Evolutionary conservation across 1,284 basidiomycete genomes (phyloP).

Genomic region (Tilletia indica): DNA sequence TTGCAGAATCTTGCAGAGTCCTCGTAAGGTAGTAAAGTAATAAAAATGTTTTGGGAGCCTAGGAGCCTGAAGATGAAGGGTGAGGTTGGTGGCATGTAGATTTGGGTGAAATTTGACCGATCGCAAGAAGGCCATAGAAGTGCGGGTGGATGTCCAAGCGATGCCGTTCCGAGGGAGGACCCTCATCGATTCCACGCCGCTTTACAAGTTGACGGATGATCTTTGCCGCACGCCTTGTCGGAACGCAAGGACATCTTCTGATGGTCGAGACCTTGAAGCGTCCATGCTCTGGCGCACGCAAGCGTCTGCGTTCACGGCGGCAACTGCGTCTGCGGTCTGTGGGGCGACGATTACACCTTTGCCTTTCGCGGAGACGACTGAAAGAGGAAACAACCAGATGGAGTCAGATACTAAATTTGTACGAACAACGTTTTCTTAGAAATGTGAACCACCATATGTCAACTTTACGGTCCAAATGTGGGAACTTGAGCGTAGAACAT

Average conservation of each 20-base stretch:
- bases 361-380: conserved; percentile 24
- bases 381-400: background rate
- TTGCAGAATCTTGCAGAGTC: too few species aligned
- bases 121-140: background rate
- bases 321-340: conserved; percentile 11
- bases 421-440: background rate
- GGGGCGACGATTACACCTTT: conserved; percentile 22
- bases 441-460: conserved; percentile 31
- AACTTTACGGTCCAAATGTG: conserved; percentile 52
- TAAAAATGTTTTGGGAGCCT: too few species aligned
- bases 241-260: conserved; percentile 8
- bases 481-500: conserved; percentile 50
- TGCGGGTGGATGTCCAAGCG: too few species aligned
- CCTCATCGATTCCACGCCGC: too few species aligned
- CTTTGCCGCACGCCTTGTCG: conserved; percentile 4
- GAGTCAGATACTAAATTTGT: too few species aligned
- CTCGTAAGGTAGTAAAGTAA: too few species aligned
- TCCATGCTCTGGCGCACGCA: conserved; percentile 15
- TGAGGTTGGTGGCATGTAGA: too few species aligned
- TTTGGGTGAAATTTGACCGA: background rate
- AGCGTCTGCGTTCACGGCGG: conserved; percentile 13
- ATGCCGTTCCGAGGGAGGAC: too few species aligned
- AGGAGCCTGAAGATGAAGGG: too few species aligned
- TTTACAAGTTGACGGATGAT: background rate
- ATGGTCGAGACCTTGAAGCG: background rate